Base-by-base conservation (phyloP, 345 rosid genomes). In the Aquilaria yunnanensis region DNA sequence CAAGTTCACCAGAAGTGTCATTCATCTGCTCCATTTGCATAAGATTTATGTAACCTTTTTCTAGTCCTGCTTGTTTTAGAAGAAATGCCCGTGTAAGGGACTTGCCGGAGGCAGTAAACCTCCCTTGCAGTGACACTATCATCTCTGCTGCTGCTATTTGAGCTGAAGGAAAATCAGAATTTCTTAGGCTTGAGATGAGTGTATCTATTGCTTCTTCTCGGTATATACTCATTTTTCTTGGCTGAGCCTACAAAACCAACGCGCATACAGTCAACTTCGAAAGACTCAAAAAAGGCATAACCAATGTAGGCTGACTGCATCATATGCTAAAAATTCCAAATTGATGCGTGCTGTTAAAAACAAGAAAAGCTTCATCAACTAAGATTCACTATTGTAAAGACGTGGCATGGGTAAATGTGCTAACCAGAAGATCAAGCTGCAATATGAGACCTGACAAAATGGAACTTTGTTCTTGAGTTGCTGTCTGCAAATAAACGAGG, bases 141-240 rank as follows among this genome's bases (percentile, higher is more conserved):
- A 79, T 80, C 71, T 78, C 62, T 10, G 89, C 87, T 11, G 89
- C 89, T 54, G 84, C 79, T 48, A 78, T 63, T 77, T 86, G 93
- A 51, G 76, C 70, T 58, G 72, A 72, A 45, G 87, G 87, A 59
- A 68, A 72, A 32, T 80, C 84, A 10, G 79, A 70, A 13, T 82
- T 74, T 63, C 75, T 70, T 59, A 86, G 89, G 79, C 85, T 73
- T 43, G 81, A 70, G 67, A 86, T 78, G 46, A 86, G 81, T 23
- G 76, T 62, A 62, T 84, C 93, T n/a, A 84, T 74, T 31, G 93
- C 89, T 66, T 86, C 93, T 72, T 86, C 93, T 12, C 93, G 76
- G 60, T 80, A 84, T 29, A 86, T 86, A 58, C 93, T 86, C 87
- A 84, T 84, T 75, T 84, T 83, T 69, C 87, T 78, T 8, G 93